Evolutionary conservation across 2,329 filamentous ascomycete species (phyloP).

Genomic region (Claviceps purpurea): DNA sequence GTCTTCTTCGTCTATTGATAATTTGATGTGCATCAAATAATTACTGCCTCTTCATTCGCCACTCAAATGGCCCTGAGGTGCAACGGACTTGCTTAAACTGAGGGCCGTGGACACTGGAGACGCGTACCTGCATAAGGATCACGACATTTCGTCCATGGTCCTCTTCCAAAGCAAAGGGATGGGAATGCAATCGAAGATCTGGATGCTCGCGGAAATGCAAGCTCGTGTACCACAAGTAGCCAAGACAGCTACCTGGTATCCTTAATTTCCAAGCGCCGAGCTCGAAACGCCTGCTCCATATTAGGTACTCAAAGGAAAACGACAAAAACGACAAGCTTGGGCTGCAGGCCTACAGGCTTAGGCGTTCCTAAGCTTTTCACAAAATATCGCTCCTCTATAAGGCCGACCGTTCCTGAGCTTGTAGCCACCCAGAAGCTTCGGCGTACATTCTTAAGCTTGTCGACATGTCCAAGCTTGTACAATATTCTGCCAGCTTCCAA

Average conservation of each 20-base stretch:
- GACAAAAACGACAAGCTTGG: no score
- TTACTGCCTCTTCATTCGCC: not conserved
- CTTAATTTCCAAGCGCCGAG: slow-evolving; percentile 5
- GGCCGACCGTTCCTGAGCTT: no score
- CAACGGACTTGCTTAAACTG: not conserved
- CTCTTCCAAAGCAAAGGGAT: not conserved
- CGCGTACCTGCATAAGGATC: slow-evolving; percentile 1
- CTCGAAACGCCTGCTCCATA: not conserved
- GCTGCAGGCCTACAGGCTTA: no score
- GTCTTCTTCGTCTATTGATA: not conserved
- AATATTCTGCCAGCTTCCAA: no score
- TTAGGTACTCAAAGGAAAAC: no score
- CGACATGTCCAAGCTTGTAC: no score
- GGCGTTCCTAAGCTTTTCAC: no score
- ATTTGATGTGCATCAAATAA: not conserved
- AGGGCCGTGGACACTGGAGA: not conserved
- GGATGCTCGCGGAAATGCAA: not conserved
- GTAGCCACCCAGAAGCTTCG: no score
- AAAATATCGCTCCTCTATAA: no score
- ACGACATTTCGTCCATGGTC: not conserved
- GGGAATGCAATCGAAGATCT: not conserved
- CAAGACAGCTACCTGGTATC: not conserved
- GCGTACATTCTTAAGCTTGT: no score
- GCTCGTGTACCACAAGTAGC: not conserved
- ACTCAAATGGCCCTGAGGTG: not conserved